Evolutionary conservation across 345 rosid genomes (phyloP), one percentile per base, ranked within the genome.

Genomic region (Balakata baccata): DNA sequence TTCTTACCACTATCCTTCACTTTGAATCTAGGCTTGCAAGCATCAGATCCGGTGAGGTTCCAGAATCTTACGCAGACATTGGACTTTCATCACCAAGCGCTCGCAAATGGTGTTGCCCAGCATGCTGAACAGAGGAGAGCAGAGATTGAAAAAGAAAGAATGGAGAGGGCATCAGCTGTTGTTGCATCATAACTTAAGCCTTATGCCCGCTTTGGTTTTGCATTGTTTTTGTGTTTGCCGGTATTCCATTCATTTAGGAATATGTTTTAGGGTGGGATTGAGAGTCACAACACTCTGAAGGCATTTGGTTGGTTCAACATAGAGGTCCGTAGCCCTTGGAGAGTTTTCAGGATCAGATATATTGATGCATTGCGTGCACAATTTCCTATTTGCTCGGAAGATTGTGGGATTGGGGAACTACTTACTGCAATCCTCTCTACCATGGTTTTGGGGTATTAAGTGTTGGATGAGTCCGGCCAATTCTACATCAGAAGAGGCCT

Each of bases 81-180:
- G 34, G 98, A 93, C 81, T 86, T 90, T 73, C 90, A 80, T 79
- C 86, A 88, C 83, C 98, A 91, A 78, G 96, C 96, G 13, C 85
- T 91, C 43, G 99, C 99, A 34, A 90, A 88, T 68, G 92, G 92
- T 57, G 86, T 96, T 81, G 97, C 92, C 29, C 91, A 86, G 86
- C 98, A 93, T 79, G 98, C 99, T 66, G 99, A 93, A 70, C 85
- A 84, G 80, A 91, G 99, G 81, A 90, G 97, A 83, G 87, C 71
- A 37, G 99, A 88, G 85, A 93, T 93, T 16, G 97, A 93, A 77
- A 96, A 93, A 82, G 97, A 91, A 83, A 90, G 85, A 83, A 64
- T 85, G 85, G 94, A 89, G 87, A 90, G 87, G 79, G 90, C 91
- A 54, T 81, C 94, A 0, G 73, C 87, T 25, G 74, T 81, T n/a